phyloP scores from a whole-genome alignment of 2,329 filamentous ascomycete genomes.

The Aschersonia sp. region DNA sequence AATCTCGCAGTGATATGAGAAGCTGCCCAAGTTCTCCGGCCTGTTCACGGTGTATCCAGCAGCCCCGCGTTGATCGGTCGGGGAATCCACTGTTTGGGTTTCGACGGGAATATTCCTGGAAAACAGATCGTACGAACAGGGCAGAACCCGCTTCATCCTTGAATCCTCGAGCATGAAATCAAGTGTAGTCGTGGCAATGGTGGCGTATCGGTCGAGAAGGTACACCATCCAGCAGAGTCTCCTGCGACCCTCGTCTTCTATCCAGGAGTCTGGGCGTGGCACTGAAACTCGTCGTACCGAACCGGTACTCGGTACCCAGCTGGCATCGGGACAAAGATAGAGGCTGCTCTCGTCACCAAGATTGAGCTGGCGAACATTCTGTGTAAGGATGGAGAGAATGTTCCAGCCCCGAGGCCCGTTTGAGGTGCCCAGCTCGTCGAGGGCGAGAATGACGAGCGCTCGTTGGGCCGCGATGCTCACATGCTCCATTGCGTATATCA shows the following conservation, averaged over 20 bases:
- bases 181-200: slow-evolving; percentile 23
- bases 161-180: slow-evolving; percentile 26
- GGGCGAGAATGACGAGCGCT: slow-evolving; percentile 24
- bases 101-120: slow-evolving; percentile 28
- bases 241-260: slow-evolving; percentile 27
- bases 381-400: slow-evolving; percentile 21
- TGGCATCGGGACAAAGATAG: slow-evolving; percentile 17
- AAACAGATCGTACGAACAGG: slow-evolving; percentile 29
- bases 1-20: slow-evolving; percentile 30
- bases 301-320: slow-evolving; percentile 17
- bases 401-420: slow-evolving; percentile 28
- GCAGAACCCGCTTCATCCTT: slow-evolving; percentile 24
- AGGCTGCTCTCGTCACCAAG: slow-evolving; percentile 24
- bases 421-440: slow-evolving; percentile 26
- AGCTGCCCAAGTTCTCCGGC: slow-evolving; percentile 27
- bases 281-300: slow-evolving; percentile 19
- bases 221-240: slow-evolving; percentile 31
- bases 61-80: slow-evolving; percentile 11
- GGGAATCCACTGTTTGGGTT: slow-evolving; percentile 17
- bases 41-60: slow-evolving; percentile 18
- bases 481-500: slow-evolving; percentile 27
- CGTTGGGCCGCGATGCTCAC: slow-evolving; percentile 22
- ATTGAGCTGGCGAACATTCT: slow-evolving; percentile 23
- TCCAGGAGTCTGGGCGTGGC: slow-evolving; percentile 25
- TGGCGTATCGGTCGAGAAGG: slow-evolving; percentile 27